These are phyloP conservation scores for Lachnellula subtilissima DNA, from an alignment of 2,329 filamentous ascomycete species.

Conservation along the genomic window DNA sequence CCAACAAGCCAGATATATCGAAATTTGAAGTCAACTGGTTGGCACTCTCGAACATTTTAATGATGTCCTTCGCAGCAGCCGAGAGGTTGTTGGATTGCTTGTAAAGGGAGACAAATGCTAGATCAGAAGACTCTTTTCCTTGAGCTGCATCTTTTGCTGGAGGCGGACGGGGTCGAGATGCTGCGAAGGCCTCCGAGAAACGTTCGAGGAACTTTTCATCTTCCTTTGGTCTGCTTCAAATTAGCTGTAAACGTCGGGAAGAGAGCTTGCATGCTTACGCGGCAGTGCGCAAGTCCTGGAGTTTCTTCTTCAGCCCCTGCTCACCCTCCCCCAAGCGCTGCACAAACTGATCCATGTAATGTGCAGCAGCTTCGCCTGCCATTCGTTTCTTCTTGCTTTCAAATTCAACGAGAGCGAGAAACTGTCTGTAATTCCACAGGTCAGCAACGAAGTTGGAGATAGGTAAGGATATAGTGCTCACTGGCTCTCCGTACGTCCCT, in stretches of 20 bases:
- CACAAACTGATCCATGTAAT: slow-evolving; percentile 16
- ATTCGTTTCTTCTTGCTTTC: slow-evolving; percentile 21
- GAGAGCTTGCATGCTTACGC: background rate
- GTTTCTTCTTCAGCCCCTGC: slow-evolving; percentile 12
- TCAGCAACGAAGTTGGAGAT: background rate
- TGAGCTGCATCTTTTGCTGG: background rate
- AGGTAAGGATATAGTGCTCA: slow-evolving; percentile 8
- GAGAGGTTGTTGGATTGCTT: slow-evolving; percentile 11
- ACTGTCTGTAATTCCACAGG: slow-evolving; percentile 13
- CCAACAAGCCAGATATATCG: slow-evolving; percentile 4
- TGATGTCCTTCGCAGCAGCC: slow-evolving; percentile 9
- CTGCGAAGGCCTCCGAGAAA: slow-evolving; percentile 18
- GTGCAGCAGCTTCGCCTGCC: slow-evolving; percentile 11
- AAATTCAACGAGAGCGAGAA: slow-evolving; percentile 19
- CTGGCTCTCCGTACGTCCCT: slow-evolving; percentile 25
- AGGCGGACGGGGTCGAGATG: slow-evolving; percentile 14
- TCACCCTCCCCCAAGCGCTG: slow-evolving; percentile 10
- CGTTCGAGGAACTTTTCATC: slow-evolving; percentile 17
- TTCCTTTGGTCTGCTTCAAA: slow-evolving; percentile 11
- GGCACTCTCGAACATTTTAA: slow-evolving; percentile 16
- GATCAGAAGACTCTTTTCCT: background rate
- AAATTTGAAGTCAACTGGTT: slow-evolving; percentile 9
- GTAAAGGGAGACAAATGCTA: slow-evolving; percentile 16
- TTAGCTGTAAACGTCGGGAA: background rate
- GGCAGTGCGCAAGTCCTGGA: slow-evolving; percentile 2